Evolutionary conservation across 768 basidiomycete genomes (phyloP).

Genomic region (Ramaria rubella): DNA sequence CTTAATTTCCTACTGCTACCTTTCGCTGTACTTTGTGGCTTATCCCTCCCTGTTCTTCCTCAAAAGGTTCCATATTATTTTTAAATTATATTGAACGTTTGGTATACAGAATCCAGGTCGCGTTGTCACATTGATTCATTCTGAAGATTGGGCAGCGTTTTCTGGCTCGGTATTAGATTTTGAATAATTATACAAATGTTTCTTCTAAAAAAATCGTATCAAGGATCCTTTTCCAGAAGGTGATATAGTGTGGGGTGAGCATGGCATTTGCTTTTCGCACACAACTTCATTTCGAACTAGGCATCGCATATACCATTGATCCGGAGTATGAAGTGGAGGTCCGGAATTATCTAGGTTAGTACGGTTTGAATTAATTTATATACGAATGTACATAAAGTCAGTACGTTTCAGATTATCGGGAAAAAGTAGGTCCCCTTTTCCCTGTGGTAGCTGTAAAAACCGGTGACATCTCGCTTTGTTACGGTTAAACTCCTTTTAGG

Average conservation of each 20-base stretch:
- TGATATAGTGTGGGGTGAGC: slow-evolving; percentile 77
- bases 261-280: not conserved
- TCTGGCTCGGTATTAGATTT: slow-evolving; percentile 46
- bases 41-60: too few relatives aligned
- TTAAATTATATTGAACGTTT: not conserved
- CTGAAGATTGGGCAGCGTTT: slow-evolving; percentile 79
- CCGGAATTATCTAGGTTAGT: slow-evolving; percentile 72
- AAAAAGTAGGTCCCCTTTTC: slow-evolving; percentile 56
- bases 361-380: not conserved
- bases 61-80: too few relatives aligned
- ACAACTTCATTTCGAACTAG: slow-evolving; percentile 34
- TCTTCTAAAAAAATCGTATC: not conserved
- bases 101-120: slow-evolving; percentile 64
- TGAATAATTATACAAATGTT: slow-evolving; percentile 1
- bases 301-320: slow-evolving; percentile 85
- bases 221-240: slow-evolving; percentile 67
- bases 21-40: too few relatives aligned
- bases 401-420: slow-evolving; percentile 74
- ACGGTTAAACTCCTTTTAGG: slow-evolving; percentile 52
- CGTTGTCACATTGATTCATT: slow-evolving; percentile 85
- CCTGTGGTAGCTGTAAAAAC: too few relatives aligned
- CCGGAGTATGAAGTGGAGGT: slow-evolving; percentile 68
- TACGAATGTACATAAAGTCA: too few relatives aligned
- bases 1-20: not conserved
- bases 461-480: too few relatives aligned